Evolutionary conservation across 352 stramenopile genomes (phyloP).

Genomic region (Pythium scleroteichum): DNA sequence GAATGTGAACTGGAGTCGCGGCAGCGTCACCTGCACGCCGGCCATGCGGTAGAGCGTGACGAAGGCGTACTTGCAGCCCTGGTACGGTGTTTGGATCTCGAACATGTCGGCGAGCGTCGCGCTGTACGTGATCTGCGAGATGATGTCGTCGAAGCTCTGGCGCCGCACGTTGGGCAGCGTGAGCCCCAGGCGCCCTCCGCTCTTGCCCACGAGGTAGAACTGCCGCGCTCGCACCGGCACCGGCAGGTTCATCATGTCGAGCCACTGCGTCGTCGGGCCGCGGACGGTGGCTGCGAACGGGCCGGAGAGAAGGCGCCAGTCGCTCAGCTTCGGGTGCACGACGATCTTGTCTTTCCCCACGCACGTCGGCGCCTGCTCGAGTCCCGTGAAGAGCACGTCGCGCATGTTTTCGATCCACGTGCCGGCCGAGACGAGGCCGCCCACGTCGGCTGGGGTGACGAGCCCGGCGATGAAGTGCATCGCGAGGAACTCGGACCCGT

Average conservation of each 20-base stretch:
- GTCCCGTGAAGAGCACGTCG: conserved; percentile 32
- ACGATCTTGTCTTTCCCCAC: conserved; percentile 8
- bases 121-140: conserved; percentile 33
- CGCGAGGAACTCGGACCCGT: conserved; percentile 36
- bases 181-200: conserved; percentile 26
- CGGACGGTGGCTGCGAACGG: conserved; percentile 1
- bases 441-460: conserved; percentile 38
- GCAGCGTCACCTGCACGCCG: conserved; percentile 28
- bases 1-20: conserved; percentile 39
- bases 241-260: conserved; percentile 36
- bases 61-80: conserved; percentile 28
- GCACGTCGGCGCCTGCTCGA: conserved; percentile 19
- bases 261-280: conserved; percentile 31
- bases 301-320: conserved; percentile 9
- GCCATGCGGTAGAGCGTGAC: conserved; percentile 36
- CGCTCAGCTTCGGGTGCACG: neutral
- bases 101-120: conserved; percentile 35
- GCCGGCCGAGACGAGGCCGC: conserved; percentile 30
- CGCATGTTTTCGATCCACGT: conserved; percentile 38
- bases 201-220: conserved; percentile 36
- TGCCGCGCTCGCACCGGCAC: conserved; percentile 28
- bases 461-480: conserved; percentile 36
- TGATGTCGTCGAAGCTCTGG: conserved; percentile 39
- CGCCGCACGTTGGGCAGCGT: conserved; percentile 34
- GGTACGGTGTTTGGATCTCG: conserved; percentile 29